Conservation (phyloP, 2,329 filamentous ascomycete genomes). For the Phyllosticta capitalensis region DNA sequence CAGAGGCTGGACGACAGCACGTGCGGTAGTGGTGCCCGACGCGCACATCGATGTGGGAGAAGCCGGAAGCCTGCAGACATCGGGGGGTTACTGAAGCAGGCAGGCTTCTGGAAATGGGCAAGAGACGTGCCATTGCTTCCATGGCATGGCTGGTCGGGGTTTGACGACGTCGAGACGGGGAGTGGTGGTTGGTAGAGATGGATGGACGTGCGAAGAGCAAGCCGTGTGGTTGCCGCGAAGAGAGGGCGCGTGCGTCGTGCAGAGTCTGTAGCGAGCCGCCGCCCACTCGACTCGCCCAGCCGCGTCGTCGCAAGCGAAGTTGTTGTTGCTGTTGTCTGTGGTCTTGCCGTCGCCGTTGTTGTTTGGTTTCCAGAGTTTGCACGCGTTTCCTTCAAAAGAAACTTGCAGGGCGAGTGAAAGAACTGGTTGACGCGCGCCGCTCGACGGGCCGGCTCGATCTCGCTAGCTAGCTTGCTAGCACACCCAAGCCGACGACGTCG, state of each 20-base stretch:
- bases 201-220: neutral
- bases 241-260: neutral
- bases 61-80: neutral
- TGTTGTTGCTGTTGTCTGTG: too few species aligned
- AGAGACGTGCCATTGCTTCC: neutral
- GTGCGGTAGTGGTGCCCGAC: neutral
- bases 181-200: neutral
- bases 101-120: neutral
- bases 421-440: neutral
- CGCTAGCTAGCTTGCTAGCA: neutral
- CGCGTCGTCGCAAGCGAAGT: neutral
- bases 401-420: neutral
- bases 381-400: neutral
- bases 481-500: neutral
- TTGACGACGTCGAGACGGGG: neutral
- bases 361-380: too few species aligned
- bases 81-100: neutral
- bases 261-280: neutral
- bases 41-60: neutral
- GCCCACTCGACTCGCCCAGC: neutral
- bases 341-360: neutral
- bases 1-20: slow-evolving; percentile 3
- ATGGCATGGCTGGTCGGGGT: neutral
- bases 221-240: neutral
- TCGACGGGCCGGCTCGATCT: neutral